phyloP scores from a whole-genome alignment of 2,329 filamentous ascomycete species.

The Plenodomus tracheiphilus region DNA sequence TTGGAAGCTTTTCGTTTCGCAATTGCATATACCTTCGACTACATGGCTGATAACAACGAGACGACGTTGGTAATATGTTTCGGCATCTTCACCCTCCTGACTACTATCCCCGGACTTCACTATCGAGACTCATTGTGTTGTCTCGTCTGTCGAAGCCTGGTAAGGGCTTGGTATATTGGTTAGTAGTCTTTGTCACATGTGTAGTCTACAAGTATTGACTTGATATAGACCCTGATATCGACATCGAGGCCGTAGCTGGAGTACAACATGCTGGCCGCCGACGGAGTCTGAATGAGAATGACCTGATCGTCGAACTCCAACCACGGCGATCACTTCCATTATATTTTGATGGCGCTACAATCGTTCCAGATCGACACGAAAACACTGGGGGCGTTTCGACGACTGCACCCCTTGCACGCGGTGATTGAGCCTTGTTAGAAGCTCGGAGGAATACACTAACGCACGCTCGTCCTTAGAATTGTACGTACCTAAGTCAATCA shows the following conservation, averaged over 20 bases:
- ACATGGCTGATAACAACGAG: constrained; percentile 2
- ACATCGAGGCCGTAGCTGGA: not conserved
- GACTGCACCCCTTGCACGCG: not conserved
- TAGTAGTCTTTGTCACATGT: not conserved
- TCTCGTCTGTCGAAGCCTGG: constrained; percentile 2
- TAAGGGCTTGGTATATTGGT: constrained; percentile 1
- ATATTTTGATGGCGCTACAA: not conserved
- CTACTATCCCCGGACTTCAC: constrained; percentile 4
- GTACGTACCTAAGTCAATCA: too few species aligned
- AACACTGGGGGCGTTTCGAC: not conserved
- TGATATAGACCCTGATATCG: not conserved
- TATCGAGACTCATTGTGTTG: constrained; percentile 9
- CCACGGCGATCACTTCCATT: not conserved
- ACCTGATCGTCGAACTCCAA: not conserved
- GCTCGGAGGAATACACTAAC: not conserved
- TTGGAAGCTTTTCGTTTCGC: not conserved
- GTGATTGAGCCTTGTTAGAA: not conserved
- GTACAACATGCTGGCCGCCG: not conserved
- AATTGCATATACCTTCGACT: not conserved
- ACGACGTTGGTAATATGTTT: constrained; percentile 3
- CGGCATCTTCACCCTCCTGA: constrained; percentile 6
- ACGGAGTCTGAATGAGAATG: not conserved
- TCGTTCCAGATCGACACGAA: not conserved
- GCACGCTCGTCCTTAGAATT: not conserved
- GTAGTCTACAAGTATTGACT: not conserved